Conservation (phyloP, 495 filamentous ascomycete genomes). For the Penicillium subrubescens region DNA sequence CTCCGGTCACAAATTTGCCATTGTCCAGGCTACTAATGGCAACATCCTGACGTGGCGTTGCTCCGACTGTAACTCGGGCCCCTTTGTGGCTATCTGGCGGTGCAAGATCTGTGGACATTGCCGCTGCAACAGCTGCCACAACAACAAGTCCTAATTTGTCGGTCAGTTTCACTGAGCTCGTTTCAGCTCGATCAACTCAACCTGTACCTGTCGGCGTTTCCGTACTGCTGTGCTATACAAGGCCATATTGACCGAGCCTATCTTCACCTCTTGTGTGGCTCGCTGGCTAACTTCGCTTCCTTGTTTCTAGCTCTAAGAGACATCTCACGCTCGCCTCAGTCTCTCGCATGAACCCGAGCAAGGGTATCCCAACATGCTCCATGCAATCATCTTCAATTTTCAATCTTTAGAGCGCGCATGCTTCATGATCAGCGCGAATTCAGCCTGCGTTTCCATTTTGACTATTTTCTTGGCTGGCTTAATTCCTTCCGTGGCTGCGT, state of each 20-base stretch:
- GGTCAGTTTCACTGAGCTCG: background rate
- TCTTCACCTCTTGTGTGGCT: background rate
- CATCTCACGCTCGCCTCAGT: background rate
- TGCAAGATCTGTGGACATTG: conserved; percentile 52
- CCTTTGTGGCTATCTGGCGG: conserved; percentile 51
- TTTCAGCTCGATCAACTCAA: background rate
- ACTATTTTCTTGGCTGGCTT: background rate
- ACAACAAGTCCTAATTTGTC: conserved; percentile 37
- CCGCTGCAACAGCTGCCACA: conserved; percentile 51
- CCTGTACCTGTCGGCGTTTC: background rate
- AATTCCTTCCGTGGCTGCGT: conserved; percentile 1
- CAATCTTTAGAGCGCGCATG: background rate
- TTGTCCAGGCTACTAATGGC: conserved; percentile 50
- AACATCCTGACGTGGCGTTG: conserved; percentile 54
- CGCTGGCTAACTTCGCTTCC: background rate
- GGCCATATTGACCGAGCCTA: background rate
- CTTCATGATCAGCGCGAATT: background rate
- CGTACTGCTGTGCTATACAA: background rate
- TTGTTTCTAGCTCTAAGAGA: background rate
- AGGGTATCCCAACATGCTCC: conserved; percentile 7
- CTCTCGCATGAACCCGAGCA: conserved; percentile 10
- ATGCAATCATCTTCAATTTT: background rate
- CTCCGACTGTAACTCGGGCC: conserved; percentile 53
- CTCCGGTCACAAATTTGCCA: conserved; percentile 48
- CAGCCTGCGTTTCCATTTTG: conserved; percentile 4